phyloP scores from a whole-genome alignment of 306 rosid genomes.

The Herpetospermum pedunculosum region DNA sequence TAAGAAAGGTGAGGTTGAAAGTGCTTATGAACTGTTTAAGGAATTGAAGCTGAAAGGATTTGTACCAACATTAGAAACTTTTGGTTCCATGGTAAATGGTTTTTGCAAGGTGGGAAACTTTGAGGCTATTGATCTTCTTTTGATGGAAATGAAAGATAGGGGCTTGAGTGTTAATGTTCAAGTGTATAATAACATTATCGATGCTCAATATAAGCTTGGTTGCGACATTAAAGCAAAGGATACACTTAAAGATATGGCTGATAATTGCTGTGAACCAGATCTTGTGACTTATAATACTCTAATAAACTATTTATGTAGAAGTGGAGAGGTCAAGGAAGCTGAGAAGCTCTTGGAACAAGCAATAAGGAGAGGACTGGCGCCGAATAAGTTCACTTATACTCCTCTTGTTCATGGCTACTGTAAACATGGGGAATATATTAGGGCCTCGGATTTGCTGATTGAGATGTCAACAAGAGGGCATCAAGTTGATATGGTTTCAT shows the following conservation, averaged over 20 bases:
- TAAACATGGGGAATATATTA: constrained; percentile 45
- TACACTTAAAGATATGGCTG: constrained; percentile 34
- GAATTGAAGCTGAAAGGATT: constrained; percentile 63
- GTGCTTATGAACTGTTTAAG: constrained; percentile 38
- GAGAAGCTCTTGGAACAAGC: constrained; percentile 39
- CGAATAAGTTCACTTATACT: constrained; percentile 46
- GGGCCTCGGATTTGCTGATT: constrained; percentile 48
- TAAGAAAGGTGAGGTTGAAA: constrained; percentile 38
- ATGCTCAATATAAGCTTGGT: constrained; percentile 46
- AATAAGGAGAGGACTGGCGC: constrained; percentile 29
- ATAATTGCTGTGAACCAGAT: constrained; percentile 59
- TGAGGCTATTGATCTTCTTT: constrained; percentile 36
- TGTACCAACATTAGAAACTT: constrained; percentile 47
- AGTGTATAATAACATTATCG: constrained; percentile 51
- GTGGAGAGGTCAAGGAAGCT: constrained; percentile 56
- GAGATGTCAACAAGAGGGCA: constrained; percentile 56
- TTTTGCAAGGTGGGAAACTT: constrained; percentile 60
- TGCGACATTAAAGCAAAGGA: constrained; percentile 27
- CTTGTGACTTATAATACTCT: constrained; percentile 51
- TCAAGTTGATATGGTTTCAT: constrained; percentile 53
- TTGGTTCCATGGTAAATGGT: constrained; percentile 53
- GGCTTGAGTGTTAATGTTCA: constrained; percentile 36
- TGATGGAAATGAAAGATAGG: constrained; percentile 49
- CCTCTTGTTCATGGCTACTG: constrained; percentile 53
- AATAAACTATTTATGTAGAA: constrained; percentile 41